Base-by-base conservation (phyloP, 768 basidiomycete genomes). In the Xerocomus potaroensis region DNA sequence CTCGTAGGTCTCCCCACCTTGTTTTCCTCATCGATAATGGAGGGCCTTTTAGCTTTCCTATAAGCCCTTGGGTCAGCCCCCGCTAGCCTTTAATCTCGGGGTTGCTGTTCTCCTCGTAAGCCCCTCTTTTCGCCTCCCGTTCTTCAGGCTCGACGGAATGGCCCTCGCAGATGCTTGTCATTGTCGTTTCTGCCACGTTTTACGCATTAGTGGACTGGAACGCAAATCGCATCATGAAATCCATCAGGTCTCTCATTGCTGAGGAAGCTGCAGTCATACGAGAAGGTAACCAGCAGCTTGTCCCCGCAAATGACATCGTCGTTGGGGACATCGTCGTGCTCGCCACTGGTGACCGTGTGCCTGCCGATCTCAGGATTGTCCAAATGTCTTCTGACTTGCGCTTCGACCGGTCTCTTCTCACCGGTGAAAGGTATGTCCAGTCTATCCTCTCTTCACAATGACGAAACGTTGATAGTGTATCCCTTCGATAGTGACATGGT, bases 221-320 rank as follows among this genome's bases (percentile, higher is more conserved):
- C 14, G 76, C 78, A 8, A 67, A 59, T 12, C 66, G 73, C 1
- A 72, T 77, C 45, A 79, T 80, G 74, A 70, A 73, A 29, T 77
- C 76, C 12, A 78, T 80, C 59, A 78, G 74, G 58, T 74, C 74
- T 47, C 75, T 83, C 19, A 77, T 82, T 12, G 78, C 81, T 2
- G 72, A 80, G 18, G 77, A 77, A 54, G 80, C 79, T 23, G 72
- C 76, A 18, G 74, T 82, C 34, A 65, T 78, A 15, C 71, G 80
- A 1, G 75, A 80, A 45, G 71, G 74, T 8, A 69, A 71, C 29
- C 70, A 69, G 35, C 69, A 74, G 29, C 72, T 73, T 16, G 63
- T 79, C 3, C 65, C 68, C 16, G 78, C 80, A 23, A 74, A 74
- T 32, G 74, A 80, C 38, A 72, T 84, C 23, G 72, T 84, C 1